Percentiles rank a stretch among this genome's conserved stretches.
phyloP scores from a whole-genome alignment of 1,139 yeast species.

The Blastobotrys serpentis region DNA sequence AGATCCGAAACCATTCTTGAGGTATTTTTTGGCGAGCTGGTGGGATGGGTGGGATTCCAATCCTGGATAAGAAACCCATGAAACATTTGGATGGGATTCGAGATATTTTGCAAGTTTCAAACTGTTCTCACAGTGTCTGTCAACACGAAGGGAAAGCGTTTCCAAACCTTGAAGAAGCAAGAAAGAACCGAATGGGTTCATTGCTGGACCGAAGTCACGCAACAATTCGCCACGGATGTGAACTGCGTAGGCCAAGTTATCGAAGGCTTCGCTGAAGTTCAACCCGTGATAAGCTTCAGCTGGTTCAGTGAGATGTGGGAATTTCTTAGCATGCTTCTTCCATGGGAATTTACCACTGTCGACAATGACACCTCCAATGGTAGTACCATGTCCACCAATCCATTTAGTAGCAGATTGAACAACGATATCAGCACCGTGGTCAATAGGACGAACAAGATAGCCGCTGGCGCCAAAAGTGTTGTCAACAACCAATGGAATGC shows the following conservation, averaged over 20 bases:
- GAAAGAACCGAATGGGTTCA: constrained; percentile 88
- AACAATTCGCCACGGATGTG: constrained; percentile 82
- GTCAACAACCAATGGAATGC: constrained; percentile 90
- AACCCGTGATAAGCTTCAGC: constrained; percentile 93
- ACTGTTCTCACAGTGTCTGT: constrained; percentile 87
- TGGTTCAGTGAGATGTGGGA: constrained; percentile 87
- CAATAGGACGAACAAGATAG: constrained; percentile 76
- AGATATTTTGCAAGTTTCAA: constrained; percentile 74
- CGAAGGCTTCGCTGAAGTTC: constrained; percentile 76
- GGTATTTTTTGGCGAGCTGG: constrained; percentile 77
- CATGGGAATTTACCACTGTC: constrained; percentile 94
- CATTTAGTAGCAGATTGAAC: constrained; percentile 95
- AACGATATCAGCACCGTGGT: constrained; percentile 83
- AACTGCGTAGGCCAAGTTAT: constrained; percentile 73
- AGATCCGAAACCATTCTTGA: constrained; percentile 78
- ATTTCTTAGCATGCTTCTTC: constrained; percentile 76
- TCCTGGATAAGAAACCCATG: constrained; percentile 92
- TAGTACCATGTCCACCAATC: constrained; percentile 98
- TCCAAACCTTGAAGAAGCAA: constrained; percentile 87
- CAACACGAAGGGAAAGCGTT: constrained; percentile 88
- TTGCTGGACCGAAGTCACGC: constrained; percentile 88
- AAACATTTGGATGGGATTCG: constrained; percentile 68
- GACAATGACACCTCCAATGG: constrained; percentile 87
- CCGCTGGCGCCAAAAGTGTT: constrained; percentile 99
- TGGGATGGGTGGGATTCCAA: constrained; percentile 80